Base-by-base conservation (phyloP, 2,329 filamentous ascomycete species). In the Rosellinia necatrix region DNA sequence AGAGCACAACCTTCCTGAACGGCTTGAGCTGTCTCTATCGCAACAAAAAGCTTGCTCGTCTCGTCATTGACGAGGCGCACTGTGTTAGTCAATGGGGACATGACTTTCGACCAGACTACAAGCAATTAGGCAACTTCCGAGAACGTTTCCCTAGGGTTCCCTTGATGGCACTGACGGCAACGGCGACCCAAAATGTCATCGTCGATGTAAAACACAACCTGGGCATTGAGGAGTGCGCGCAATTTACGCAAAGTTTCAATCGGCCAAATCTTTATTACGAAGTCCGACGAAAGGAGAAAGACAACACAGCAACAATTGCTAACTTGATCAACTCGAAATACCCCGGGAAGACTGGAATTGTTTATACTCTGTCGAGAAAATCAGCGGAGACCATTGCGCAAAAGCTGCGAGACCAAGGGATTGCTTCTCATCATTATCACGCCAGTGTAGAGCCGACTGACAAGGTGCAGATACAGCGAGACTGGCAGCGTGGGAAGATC, bases 21-120 rank as follows among this genome's bases (percentile, higher is more conserved):
- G 82, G 80, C 2, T 79, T 99, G 60, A 75, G 83, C 48, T 78
- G 77, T 2, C 78, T 99, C n/a, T 82, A 96, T 71, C 73, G 74
- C 12, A 85, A 85, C 47, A 78, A 81, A 3, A 90, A 88, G 65
- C 84, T 99, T 49, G 93, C 96, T 13, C 86, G 94, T 22, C 85
- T 99, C 44, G 94, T 99, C 49, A 96, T 99, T 60, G 94, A 99
- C 65, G 96, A 99, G 75, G 94, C 94, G n/a, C 94, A 99, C 72
- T 99, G 94, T 72, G 93, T 99, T 22, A 97, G 94, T 72, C 92
- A 99, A 77, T 99, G 94, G 94, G 94, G 94, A 1, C 94, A 99
- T 66, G 94, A 99, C 72, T 99, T 99, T 70, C 86, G 96, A 41
- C 93, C 92, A 0, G 93, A 97, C 70, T 99, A 99, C 77, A 96